phyloP scores from a whole-genome alignment of 148 eudicot species.

The Chenopodium berlandieri region DNA sequence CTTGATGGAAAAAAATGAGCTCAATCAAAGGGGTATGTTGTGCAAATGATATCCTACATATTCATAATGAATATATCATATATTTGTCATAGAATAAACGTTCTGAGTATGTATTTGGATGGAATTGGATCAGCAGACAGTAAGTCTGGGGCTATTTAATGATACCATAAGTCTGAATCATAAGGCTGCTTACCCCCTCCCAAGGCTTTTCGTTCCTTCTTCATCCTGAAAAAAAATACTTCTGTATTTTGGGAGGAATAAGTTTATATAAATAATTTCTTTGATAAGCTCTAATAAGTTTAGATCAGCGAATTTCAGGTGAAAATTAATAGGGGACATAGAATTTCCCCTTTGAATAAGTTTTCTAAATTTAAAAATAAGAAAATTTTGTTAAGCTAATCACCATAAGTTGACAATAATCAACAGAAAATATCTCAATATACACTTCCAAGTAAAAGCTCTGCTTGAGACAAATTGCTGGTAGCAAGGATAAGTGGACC shows the following conservation, averaged over 20 bases:
- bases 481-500: constrained; percentile 25
- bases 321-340: no score
- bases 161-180: no score
- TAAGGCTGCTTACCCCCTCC: neutral
- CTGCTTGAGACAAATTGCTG: neutral
- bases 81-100: neutral
- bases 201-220: no score
- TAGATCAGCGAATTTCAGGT: no score
- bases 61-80: neutral
- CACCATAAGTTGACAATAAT: neutral
- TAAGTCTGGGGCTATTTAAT: no score
- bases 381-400: neutral
- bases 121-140: neutral
- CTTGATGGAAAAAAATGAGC: no score
- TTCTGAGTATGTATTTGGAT: neutral
- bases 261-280: no score
- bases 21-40: no score
- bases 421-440: neutral
- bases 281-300: no score
- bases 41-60: neutral
- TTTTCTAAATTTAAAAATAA: neutral
- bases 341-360: no score
- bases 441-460: neutral
- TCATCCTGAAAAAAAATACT: no score
- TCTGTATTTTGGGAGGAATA: no score